Base-by-base conservation (phyloP, 2,329 filamentous ascomycete species). In the Calonectria ilicicola region DNA sequence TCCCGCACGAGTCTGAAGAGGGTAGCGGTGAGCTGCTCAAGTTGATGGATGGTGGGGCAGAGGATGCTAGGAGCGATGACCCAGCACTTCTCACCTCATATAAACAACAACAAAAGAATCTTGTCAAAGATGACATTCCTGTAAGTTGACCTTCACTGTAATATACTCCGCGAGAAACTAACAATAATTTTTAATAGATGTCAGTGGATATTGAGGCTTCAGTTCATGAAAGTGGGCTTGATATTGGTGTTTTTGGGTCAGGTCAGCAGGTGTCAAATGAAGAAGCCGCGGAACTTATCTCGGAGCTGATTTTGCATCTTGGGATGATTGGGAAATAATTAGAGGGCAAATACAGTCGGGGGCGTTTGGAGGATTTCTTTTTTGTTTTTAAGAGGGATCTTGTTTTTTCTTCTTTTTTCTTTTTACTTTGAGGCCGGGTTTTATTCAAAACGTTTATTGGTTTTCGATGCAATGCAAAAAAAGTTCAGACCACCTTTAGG, bases 231-330 rank as follows among this genome's bases (percentile, higher is more conserved):
- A 74, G 76, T 2, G 74, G 68, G 0, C 72, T 87, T 47, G 84
- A 85, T 35, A 81, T 87, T 62, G 86, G 86, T 7, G 78, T 86
- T 3, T 87, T 87, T 72, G 85, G 83, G 5, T 82, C 83, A 7
- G 62, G 65, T 7, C 68, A 76, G 32, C 72, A 78, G 5, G 62
- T 84, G 21, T 81, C 80, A 2, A 56, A 71, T 1, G 74, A 79
- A 2, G 78, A 75, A 32, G 83, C 83, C 2, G 62, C 64, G 0
- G 21, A 29, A 2, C 44, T 85, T n/a, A 74, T 83, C 19, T 73
- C 70, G 3, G 64, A 75, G 8, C 80, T 84, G n/a, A 73, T 76
- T 10, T 60, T 66, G 2, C 65, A 67, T 27, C 72, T 83, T 47
- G 23, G 65, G 12, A 62, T 72, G 6, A 62, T 75, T 62, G 32